Conservation (phyloP, 805 yeast species). For the Myxozyma kluyveri region DNA sequence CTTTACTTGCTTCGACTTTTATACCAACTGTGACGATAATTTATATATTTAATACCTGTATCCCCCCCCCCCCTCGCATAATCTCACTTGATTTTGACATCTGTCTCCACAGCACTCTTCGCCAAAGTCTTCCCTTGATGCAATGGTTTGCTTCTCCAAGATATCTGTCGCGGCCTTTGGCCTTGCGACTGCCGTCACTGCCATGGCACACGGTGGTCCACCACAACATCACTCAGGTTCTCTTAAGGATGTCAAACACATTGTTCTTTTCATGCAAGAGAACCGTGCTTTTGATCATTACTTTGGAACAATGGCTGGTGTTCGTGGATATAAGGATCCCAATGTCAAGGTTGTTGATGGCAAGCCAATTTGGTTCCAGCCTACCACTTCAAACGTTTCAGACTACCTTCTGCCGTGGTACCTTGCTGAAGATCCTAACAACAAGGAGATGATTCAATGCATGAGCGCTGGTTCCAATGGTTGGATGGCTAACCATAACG, state of each 20-base stretch:
- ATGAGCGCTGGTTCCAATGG: conserved; percentile 32
- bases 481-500: conserved; percentile 32
- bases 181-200: too few relatives aligned
- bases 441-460: conserved; percentile 31
- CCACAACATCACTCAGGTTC: too few relatives aligned
- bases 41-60: too few relatives aligned
- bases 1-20: too few relatives aligned
- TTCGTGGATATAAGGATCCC: conserved; percentile 33
- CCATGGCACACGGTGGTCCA: too few relatives aligned
- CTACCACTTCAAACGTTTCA: conserved; percentile 14
- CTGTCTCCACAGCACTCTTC: too few relatives aligned
- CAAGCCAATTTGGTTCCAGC: conserved; percentile 30
- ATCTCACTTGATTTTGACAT: too few relatives aligned
- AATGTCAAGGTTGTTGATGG: conserved; percentile 19
- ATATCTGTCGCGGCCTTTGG: too few relatives aligned
- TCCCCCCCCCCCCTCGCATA: too few relatives aligned
- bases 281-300: conserved; percentile 34
- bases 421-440: conserved; percentile 23
- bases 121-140: too few relatives aligned
- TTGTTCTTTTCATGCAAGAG: conserved; percentile 34
- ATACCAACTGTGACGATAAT: too few relatives aligned
- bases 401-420: conserved; percentile 32
- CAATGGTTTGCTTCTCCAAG: too few relatives aligned
- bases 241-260: conserved; percentile 18
- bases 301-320: conserved; percentile 34